These are phyloP conservation scores for Pedinophyceae sp. DNA, from an alignment of 139 green algal species.

Conservation along the genomic window DNA sequence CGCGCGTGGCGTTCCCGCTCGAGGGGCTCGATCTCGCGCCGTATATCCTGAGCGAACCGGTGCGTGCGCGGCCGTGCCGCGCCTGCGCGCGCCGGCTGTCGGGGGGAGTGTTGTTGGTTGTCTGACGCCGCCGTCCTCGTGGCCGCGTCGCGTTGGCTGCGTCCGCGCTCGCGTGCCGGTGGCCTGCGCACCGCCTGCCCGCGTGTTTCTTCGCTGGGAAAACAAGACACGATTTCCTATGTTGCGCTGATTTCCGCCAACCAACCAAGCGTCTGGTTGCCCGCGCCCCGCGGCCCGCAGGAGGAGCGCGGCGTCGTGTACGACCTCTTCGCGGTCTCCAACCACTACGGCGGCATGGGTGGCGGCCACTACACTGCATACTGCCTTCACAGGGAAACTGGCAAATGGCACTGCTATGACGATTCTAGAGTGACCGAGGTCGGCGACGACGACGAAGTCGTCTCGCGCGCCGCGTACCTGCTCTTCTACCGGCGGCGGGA, in stretches of 20 bases:
- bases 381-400: constrained; percentile 26
- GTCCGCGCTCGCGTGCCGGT: too few relatives aligned
- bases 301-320: constrained; percentile 33
- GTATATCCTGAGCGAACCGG: constrained; percentile 21
- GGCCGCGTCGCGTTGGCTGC: too few relatives aligned
- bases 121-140: too few relatives aligned
- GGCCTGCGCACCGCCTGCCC: too few relatives aligned
- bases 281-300: too few relatives aligned
- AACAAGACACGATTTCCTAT: too few relatives aligned
- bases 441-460: constrained; percentile 9
- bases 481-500: constrained; percentile 73
- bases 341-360: constrained; percentile 81
- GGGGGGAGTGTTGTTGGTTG: too few relatives aligned
- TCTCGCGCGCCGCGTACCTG: constrained; percentile 64
- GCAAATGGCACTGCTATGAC: constrained; percentile 75
- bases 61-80: too few relatives aligned
- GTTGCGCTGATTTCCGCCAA: too few relatives aligned
- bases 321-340: constrained; percentile 77
- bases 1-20: constrained; percentile 50
- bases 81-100: too few relatives aligned
- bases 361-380: constrained; percentile 94
- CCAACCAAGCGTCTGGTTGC: too few relatives aligned
- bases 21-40: constrained; percentile 53
- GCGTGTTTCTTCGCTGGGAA: too few relatives aligned
- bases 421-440: constrained; percentile 34